A percentile compares a stretch with the other conserved stretches of the same genome.
These are phyloP conservation scores for Pythium vanterpoolii DNA, from an alignment of 352 stramenopile species.

Conservation along the genomic window DNA sequence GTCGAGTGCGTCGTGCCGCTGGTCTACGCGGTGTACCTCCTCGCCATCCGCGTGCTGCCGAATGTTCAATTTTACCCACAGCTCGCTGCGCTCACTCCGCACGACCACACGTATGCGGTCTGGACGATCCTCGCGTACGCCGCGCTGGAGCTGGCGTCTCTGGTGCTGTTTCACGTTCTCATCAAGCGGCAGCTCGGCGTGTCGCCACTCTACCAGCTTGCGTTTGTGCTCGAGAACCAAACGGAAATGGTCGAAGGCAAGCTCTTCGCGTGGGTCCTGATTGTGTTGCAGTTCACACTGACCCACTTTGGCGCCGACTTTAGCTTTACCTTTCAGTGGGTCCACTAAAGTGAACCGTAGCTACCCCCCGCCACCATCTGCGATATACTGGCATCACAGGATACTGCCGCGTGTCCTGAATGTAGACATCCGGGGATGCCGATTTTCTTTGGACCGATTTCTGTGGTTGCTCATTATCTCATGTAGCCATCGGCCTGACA, in stretches of 20 bases:
- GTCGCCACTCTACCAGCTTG: conserved; percentile 31
- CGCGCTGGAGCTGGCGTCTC: conserved; percentile 1
- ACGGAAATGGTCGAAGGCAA: conserved; percentile 28
- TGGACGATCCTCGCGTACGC: conserved; percentile 8
- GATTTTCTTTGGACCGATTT: too few relatives aligned
- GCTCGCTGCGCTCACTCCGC: not conserved
- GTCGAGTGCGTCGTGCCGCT: conserved; percentile 17
- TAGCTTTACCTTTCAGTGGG: conserved; percentile 3
- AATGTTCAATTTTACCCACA: conserved; percentile 12
- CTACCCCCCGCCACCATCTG: not conserved
- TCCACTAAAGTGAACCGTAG: too few relatives aligned
- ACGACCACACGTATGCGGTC: not conserved
- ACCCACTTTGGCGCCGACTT: conserved; percentile 26
- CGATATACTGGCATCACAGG: too few relatives aligned
- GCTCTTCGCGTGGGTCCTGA: conserved; percentile 27
- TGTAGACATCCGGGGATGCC: too few relatives aligned
- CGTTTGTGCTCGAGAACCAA: conserved; percentile 39
- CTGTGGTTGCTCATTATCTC: too few relatives aligned
- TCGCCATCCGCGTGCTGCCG: conserved; percentile 1
- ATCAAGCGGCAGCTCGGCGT: not conserved
- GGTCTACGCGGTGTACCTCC: conserved; percentile 10
- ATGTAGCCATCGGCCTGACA: too few relatives aligned
- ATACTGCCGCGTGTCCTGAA: too few relatives aligned
- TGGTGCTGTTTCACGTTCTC: conserved; percentile 4
- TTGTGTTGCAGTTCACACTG: conserved; percentile 33